Base-by-base conservation (phyloP, 2,329 filamentous ascomycete genomes). In the Botrytis deweyae region DNA sequence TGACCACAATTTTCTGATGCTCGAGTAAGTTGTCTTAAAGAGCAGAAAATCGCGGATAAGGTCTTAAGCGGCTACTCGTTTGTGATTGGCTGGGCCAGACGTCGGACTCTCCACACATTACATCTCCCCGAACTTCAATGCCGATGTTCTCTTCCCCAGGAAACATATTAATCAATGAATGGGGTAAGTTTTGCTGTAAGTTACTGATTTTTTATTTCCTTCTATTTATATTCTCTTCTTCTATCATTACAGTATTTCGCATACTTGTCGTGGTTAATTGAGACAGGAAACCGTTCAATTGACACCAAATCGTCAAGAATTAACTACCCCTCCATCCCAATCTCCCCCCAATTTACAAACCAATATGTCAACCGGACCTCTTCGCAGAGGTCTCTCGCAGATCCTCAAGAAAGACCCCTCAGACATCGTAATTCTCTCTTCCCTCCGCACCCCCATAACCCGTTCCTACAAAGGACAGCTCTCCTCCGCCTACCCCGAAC, bases 401-500 rank as follows among this genome's bases (percentile, higher is more conserved):
- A 90, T 97, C 78, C 90, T 97, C 75, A 84, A 90, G 80, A 97
- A 96, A 83, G 85, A 90, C 38, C 92, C 94, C 59, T 88, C 90
- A 77, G 95, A 98, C 84, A 88, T 94, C 61, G 93, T 98, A 79
- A 92, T 98, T 81, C 90, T 97, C 79, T 97, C 94, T 33, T 90
- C 94, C n/a, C 88, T 97, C 59, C 93, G 95, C 78, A 98, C 95
- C 12, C 93, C 95, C 59, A 88, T 98, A 77, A 95, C 92, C 75
- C 90, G 93, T 76, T 90, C 94, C 59, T 92, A 94, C 85, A 93
- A 93, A 80, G 95, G 95, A 80, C 88, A 89, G 29, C 90, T 98
- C 80, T 93, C 93, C 83, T 93, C 97, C 82, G 91, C 95, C 67
- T 95, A 95, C 84, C 94, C 96, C 25, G 95, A 98, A 83, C 93